phyloP scores from a whole-genome alignment of 2,329 filamentous ascomycete genomes.

The Thyridium curvatum region DNA sequence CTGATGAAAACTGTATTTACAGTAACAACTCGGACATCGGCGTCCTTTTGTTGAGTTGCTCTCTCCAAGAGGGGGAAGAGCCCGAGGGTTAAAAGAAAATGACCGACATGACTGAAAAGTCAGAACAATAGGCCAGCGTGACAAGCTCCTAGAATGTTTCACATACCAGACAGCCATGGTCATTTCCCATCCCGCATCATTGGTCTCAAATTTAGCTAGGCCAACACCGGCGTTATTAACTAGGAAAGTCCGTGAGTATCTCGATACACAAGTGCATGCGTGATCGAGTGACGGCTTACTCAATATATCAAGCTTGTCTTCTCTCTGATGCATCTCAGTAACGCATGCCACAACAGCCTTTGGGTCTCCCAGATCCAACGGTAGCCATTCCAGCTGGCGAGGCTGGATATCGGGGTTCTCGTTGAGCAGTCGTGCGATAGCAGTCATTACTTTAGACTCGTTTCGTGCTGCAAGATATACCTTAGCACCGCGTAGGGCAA shows the following conservation, averaged over 20 bases:
- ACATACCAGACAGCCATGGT: constrained; percentile 15
- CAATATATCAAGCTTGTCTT: constrained; percentile 17
- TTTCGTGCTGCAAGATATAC: constrained; percentile 17
- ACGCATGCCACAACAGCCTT: constrained; percentile 12
- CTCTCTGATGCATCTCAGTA: constrained; percentile 11
- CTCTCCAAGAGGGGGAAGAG: constrained; percentile 17
- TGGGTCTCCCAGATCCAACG: constrained; percentile 15
- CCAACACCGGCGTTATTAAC: constrained; percentile 17
- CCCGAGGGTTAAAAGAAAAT: constrained; percentile 16
- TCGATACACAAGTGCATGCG: no score
- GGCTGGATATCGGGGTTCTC: constrained; percentile 6
- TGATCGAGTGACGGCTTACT: constrained; percentile 10
- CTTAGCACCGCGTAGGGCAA: constrained; percentile 16
- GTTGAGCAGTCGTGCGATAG: constrained; percentile 4
- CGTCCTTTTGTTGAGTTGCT: constrained; percentile 5
- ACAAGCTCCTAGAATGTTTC: not conserved
- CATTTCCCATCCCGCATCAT: constrained; percentile 13
- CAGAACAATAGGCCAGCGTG: not conserved
- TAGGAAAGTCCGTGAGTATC: constrained; percentile 1
- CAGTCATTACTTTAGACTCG: constrained; percentile 10
- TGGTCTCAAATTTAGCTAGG: constrained; percentile 2
- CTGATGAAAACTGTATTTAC: no score
- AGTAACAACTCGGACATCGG: constrained; percentile 18
- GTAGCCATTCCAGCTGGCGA: constrained; percentile 10
- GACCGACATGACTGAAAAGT: constrained; percentile 16